Percentiles rank a stretch among this genome's conserved stretches.
Evolutionary conservation across 305 asterid species (phyloP).

Genomic region (Fraxinus greggii): DNA sequence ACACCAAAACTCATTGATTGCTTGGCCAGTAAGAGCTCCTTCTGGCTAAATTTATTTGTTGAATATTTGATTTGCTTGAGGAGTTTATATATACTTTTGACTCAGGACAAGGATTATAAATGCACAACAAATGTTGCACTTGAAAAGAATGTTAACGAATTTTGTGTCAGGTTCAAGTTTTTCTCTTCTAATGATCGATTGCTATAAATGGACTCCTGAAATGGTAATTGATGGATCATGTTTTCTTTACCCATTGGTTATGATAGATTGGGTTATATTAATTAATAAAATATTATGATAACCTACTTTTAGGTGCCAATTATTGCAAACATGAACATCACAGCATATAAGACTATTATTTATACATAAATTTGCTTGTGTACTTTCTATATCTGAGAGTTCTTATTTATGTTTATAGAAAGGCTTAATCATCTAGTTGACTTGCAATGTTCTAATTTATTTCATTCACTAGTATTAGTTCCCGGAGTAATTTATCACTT

Average conservation of each 20-base stretch:
- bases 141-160: not conserved
- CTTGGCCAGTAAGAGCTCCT: not conserved
- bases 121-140: not conserved
- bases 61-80: not conserved
- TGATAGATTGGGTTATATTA: not conserved
- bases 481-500: constrained; percentile 49
- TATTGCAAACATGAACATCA: not conserved
- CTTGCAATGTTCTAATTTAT: constrained; percentile 17
- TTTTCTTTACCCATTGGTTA: not conserved
- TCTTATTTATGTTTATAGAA: not conserved
- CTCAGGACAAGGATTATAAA: not conserved
- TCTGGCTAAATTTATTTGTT: not conserved
- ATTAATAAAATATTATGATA: not conserved
- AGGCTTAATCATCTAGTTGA: not conserved
- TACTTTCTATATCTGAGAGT: constrained; percentile 8
- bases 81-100: not conserved
- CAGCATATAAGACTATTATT: not conserved
- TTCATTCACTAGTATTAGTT: constrained; percentile 21
- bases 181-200: not conserved
- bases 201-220: not conserved
- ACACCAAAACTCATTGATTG: not conserved
- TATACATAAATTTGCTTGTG: not conserved
- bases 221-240: not conserved
- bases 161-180: not conserved
- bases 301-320: not conserved